Evolutionary conservation across 2,329 filamentous ascomycete species (phyloP), one percentile per base, ranked within the genome.

Genomic region (Lachnellula subtilissima): DNA sequence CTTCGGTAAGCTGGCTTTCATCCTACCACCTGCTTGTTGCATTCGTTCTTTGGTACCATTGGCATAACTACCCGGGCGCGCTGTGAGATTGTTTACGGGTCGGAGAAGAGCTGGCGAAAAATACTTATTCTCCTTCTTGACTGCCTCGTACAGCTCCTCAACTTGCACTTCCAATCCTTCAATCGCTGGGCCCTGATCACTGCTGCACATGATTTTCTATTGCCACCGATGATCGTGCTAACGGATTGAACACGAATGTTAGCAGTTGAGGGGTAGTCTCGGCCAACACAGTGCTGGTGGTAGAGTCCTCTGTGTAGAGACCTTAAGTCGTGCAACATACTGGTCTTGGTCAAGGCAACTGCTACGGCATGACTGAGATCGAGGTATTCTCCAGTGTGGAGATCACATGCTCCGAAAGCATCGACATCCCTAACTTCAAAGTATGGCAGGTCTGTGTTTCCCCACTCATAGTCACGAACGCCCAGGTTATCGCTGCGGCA

Each of bases 401-500:
- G 48, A 11, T 64, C 58, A 9, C 67, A 48, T 2, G 61, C 46
- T 62, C 80, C 78, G 17, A 81, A 68, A 0, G 67, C 67, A 60
- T 80, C 70, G 9, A 72, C 75, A 9, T 66, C 62, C 25, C 69
- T 70, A 43, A 73, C 52, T 54, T 77, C 62, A 3, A 76, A 67
- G 55, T 65, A 74, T 12, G 72, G 71, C 15, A 67, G 50, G 2
- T 57, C 58, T 22, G 57, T 63, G 53, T 76, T 65, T 7, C 61
- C 62, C 71, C 65, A 74, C 49, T 76, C 69, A 52, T 75, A 75
- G 17, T 72, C 45, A 0, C 77, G 71, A 3, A 78, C 17, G 0
- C 74, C 73, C 69, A 78, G 67, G 55, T 75, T 75, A 60, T 82
- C 78, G 11, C 59, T n/a, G 2, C 74, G 72, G 56, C 70, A 72